These are phyloP conservation scores for Effrenium voratum DNA, from an alignment of 73 alveolate genomes.

Conservation along the genomic window DNA sequence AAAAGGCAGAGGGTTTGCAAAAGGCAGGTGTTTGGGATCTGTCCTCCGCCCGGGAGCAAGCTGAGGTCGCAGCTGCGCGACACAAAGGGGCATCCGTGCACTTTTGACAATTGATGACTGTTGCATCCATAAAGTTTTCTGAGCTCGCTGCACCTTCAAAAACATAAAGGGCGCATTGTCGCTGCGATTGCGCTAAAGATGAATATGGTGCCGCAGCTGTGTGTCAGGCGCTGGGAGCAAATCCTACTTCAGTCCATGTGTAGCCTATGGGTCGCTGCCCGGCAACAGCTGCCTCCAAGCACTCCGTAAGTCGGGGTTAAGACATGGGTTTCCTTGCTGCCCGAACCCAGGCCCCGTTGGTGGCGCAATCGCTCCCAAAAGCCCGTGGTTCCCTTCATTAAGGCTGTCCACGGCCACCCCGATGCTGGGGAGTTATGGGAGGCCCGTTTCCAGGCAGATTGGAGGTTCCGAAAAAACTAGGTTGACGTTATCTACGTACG, in stretches of 20 bases:
- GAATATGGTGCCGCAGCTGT: conserved; percentile 42
- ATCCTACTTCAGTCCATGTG: neutral
- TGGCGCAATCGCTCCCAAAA: neutral
- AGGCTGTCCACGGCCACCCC: conserved; percentile 16
- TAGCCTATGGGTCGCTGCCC: neutral
- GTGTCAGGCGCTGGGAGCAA: neutral
- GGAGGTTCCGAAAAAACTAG: neutral
- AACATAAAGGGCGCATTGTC: neutral
- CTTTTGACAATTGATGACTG: neutral
- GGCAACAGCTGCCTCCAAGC: neutral
- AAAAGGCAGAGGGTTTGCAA: neutral
- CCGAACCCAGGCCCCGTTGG: neutral
- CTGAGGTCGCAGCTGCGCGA: neutral
- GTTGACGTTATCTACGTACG: neutral
- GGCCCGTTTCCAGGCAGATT: neutral
- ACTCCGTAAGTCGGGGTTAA: neutral
- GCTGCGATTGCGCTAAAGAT: conserved; percentile 48
- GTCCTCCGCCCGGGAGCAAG: neutral
- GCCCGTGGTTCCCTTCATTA: neutral
- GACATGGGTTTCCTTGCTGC: conserved; percentile 15
- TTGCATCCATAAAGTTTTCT: conserved; percentile 26
- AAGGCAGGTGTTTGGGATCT: neutral
- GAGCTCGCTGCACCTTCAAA: neutral
- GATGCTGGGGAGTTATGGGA: neutral
- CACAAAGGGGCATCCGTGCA: neutral